Conservation (phyloP, 2,329 filamentous ascomycete species). For the Hymenoscyphus fructigenus region DNA sequence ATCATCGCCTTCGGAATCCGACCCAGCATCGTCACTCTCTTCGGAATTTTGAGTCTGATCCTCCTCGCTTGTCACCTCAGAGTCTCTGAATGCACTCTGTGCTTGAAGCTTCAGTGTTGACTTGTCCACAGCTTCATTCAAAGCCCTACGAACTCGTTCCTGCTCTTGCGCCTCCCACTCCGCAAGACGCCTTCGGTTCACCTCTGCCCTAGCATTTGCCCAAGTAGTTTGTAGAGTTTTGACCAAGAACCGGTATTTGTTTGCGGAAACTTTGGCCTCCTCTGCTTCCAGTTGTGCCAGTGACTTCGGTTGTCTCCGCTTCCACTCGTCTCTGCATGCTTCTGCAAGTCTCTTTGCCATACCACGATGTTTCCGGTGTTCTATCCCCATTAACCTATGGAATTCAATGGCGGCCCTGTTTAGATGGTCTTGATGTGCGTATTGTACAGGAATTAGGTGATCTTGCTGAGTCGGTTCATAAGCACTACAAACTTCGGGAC, state of each 20-base stretch:
- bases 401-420: slow-evolving; percentile 78
- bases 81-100: slow-evolving; percentile 52
- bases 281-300: slow-evolving; percentile 81
- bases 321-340: slow-evolving; percentile 74
- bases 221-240: slow-evolving; percentile 56
- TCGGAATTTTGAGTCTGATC: slow-evolving; percentile 38
- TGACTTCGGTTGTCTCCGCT: slow-evolving; percentile 70
- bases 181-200: slow-evolving; percentile 58
- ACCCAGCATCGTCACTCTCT: slow-evolving; percentile 39
- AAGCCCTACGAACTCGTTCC: slow-evolving; percentile 62
- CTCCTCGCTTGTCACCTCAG: slow-evolving; percentile 47
- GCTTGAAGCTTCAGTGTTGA: slow-evolving; percentile 69
- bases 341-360: slow-evolving; percentile 77
- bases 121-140: slow-evolving; percentile 71
- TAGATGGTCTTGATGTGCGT: slow-evolving; percentile 85
- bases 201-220: slow-evolving; percentile 62
- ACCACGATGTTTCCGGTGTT: slow-evolving; percentile 75
- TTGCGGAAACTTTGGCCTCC: slow-evolving; percentile 63
- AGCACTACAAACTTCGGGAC: slow-evolving; percentile 65
- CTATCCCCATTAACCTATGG: slow-evolving; percentile 73
- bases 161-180: slow-evolving; percentile 67
- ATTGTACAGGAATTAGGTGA: slow-evolving; percentile 72
- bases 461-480: slow-evolving; percentile 69
- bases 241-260: slow-evolving; percentile 70
- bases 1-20: slow-evolving; percentile 40